Base-by-base conservation (phyloP, 2,329 filamentous ascomycete genomes). In the Anthostomella pinea region DNA sequence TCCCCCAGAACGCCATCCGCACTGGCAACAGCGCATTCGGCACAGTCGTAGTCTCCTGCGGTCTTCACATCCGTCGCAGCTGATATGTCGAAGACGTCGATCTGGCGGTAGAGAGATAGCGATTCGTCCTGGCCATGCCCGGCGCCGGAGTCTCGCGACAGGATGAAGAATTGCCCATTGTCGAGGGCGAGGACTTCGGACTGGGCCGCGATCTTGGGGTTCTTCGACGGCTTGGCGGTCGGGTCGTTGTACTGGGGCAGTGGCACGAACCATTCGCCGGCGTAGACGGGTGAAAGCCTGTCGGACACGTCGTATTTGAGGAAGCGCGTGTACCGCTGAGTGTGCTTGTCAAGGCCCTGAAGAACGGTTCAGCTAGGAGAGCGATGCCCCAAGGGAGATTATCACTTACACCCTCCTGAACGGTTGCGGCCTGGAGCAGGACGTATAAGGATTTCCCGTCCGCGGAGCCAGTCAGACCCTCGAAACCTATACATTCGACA, bases 141-240 rank as follows among this genome's bases (percentile, higher is more conserved):
- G 11, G 70, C 72, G 30, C 62, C 65, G 0, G 72, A 75, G 57
- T 87, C 84, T 16, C 83, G 75, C 0, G 82, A 68, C 3, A 88
- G 67, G 5, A 87, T 64, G 7, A 87, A 66, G 60, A 87, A 85
- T 49, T 85, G 79, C 0, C 72, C 75, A 6, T 73, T 66, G 3
- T 73, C 73, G 27, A 87, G 66, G 43, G 76, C 77, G 52, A 81
- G 77, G 20, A 88, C 74, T 55, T 87, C 83, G 2, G 78, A 83
- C 58, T 87, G 82, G 0, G 76, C 76, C 2, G 84, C 82, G 2
- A 78, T 73, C 36, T 69, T 55, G n/a, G 53, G 53, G 18, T 58
- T 65, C 37, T 57, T 56, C 13, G 69, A 68, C 11, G 68, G 64
- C 29, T 72, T 72, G 35, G 67, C 64, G 9, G 63, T 67, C 6